Evolutionary conservation across 306 rosid species (phyloP).

Genomic region (Gillenia trifoliata): DNA sequence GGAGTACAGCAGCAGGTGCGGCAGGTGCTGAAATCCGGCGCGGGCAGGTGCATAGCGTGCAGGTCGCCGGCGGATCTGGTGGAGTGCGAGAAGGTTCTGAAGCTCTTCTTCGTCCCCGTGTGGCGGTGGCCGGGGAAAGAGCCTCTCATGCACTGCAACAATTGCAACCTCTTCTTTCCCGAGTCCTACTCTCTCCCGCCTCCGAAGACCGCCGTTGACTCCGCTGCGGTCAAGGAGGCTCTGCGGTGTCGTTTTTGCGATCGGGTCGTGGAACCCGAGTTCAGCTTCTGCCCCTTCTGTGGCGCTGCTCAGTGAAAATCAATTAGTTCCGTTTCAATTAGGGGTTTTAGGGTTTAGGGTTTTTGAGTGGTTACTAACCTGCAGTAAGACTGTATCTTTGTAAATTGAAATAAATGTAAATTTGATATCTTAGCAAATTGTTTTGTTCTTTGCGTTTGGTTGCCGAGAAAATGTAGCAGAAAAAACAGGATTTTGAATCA

Average conservation of each 20-base stretch:
- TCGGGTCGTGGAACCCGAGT: slow-evolving; percentile 44
- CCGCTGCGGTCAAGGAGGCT: slow-evolving; percentile 9
- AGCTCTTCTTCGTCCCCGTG: slow-evolving; percentile 77
- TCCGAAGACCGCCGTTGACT: slow-evolving; percentile 13
- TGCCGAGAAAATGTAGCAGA: not conserved
- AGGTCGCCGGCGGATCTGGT: slow-evolving; percentile 60
- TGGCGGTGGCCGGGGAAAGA: slow-evolving; percentile 89
- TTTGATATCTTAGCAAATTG: not conserved
- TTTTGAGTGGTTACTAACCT: no score
- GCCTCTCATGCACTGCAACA: slow-evolving; percentile 46
- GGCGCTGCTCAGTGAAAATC: slow-evolving; percentile 50
- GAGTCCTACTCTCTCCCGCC: slow-evolving; percentile 45
- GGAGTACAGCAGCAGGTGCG: slow-evolving; percentile 71
- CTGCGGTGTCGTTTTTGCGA: slow-evolving; percentile 62
- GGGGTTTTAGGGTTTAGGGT: not conserved
- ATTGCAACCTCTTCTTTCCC: slow-evolving; percentile 63
- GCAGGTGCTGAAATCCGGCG: slow-evolving; percentile 60
- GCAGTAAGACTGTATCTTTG: not conserved
- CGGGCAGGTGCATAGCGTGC: slow-evolving; percentile 62
- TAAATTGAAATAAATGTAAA: not conserved
- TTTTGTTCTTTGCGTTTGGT: no score
- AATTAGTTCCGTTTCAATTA: no score
- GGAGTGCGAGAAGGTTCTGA: slow-evolving; percentile 71
- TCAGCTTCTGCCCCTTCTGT: slow-evolving; percentile 77
- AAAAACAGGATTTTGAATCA: not conserved